A percentile compares a stretch with the other conserved stretches of the same genome.
Evolutionary conservation across 495 filamentous ascomycete species (phyloP).

Genomic region (Penicillium arizonense): DNA sequence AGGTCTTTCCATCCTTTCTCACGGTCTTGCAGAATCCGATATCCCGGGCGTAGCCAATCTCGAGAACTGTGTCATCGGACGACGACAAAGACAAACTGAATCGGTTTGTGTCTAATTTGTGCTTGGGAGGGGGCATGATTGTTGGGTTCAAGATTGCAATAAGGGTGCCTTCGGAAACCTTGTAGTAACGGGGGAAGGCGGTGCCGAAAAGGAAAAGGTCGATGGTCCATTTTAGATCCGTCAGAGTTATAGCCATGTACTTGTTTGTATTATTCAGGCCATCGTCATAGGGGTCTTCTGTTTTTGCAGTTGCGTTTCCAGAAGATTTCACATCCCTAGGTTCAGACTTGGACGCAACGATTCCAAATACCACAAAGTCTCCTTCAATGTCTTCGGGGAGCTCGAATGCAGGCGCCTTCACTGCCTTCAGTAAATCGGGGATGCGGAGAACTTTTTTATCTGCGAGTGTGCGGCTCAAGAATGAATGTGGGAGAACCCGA

Average conservation of each 20-base stretch:
- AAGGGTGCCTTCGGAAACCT: conserved; percentile 79
- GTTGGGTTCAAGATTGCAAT: conserved; percentile 92
- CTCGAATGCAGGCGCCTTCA: conserved; percentile 82
- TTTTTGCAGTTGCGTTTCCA: conserved; percentile 42
- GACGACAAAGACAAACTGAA: conserved; percentile 83
- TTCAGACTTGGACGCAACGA: conserved; percentile 82
- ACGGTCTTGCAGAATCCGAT: conserved; percentile 84
- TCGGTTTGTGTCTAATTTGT: conserved; percentile 68
- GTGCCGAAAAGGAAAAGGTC: conserved; percentile 91
- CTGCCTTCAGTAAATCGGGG: conserved; percentile 74
- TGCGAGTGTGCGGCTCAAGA: conserved; percentile 69
- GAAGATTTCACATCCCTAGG: conserved; percentile 64
- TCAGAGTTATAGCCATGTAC: conserved; percentile 88
- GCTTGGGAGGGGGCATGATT: conserved; percentile 79
- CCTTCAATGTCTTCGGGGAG: conserved; percentile 82
- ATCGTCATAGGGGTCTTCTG: conserved; percentile 49
- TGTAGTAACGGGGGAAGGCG: conserved; percentile 89
- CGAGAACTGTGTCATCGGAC: conserved; percentile 83
- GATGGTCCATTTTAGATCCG: conserved; percentile 86
- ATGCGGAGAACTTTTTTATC: conserved; percentile 75
- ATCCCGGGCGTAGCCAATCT: conserved; percentile 82
- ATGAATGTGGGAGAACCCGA: conserved; percentile 79
- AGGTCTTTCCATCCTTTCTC: conserved; percentile 79
- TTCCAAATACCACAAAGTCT: conserved; percentile 84
- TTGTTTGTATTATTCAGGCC: conserved; percentile 62